Evolutionary conservation across 176 grass and related monocot species (phyloP), one percentile per base, ranked within the genome.

Genomic region (Aegilops tauschii): DNA sequence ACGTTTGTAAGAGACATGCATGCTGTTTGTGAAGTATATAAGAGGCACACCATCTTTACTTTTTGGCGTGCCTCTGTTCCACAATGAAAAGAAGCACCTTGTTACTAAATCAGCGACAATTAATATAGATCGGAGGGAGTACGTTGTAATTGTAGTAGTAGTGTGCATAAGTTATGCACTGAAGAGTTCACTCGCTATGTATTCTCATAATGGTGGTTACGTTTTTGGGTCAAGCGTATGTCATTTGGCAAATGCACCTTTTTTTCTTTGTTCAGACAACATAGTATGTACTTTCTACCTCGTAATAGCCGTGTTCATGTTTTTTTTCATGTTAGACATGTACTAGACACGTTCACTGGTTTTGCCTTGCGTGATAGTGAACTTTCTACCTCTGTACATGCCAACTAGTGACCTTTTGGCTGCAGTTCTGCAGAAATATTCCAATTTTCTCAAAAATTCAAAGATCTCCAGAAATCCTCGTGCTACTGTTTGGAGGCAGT

Each of bases 381-480:
- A 58, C 45, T 77, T 40, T 75, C 47, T 32, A 76, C 28, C 45
- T 52, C 14, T 32, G 14, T 29, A 31, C 13, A 76, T 54, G 42
- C 27, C 45, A 28, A 76, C 45, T 52, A 54, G 18, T 76, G 27
- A 52, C 20, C 25, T 30, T 54, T 54, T 52, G 73, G 25, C 27
- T 31, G 27, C 92, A 94, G 77, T 91, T 99, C 67, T 85, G 83
- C 40, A 73, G 72, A 79, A 92, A 90, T 83, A 99, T 93, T 62
- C 76, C 65, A 76, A 90, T 83, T 62, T 88, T 91, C 45, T 93
- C 80, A 85, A 99, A 99, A 96, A 39, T 92, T 87, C 29, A 95
- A 89, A 87, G 85, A 92, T 81, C 76, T 94, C 94, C 92, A 96
- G 34, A 99, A 99, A 54, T 99, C 90, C 12, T 87, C 90, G 70